These are phyloP conservation scores for Cryptococcus neoformans DNA, from an alignment of 1,284 basidiomycete genomes.

Conservation along the genomic window DNA sequence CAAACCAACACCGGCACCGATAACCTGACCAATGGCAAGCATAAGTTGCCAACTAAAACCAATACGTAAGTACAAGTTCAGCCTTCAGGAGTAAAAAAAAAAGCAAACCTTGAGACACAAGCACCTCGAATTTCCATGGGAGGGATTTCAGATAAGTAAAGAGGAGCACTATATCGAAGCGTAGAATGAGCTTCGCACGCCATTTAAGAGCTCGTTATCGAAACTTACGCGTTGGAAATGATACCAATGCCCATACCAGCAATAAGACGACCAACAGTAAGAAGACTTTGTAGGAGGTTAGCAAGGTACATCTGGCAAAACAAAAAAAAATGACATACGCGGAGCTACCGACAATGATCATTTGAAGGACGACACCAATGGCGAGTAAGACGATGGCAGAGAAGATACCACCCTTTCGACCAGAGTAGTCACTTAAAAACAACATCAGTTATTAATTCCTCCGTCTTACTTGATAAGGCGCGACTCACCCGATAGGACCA, in stretches of 20 bases:
- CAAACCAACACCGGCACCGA: constrained; percentile 50
- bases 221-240: constrained; percentile 37
- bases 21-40: constrained; percentile 52
- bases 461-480: neutral
- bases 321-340: constrained; percentile 12
- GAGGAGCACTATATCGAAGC: constrained; percentile 23
- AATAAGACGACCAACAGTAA: constrained; percentile 50
- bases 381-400: constrained; percentile 40
- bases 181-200: neutral
- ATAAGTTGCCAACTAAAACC: constrained; percentile 48
- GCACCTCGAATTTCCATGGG: constrained; percentile 51
- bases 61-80: neutral
- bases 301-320: constrained; percentile 5
- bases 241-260: constrained; percentile 51
- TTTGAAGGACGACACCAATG: constrained; percentile 49
- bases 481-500: constrained; percentile 41
- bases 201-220: constrained; percentile 5
- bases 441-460: neutral
- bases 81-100: neutral
- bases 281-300: constrained; percentile 19
- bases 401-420: constrained; percentile 48
- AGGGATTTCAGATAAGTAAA: constrained; percentile 52
- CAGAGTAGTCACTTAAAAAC: constrained; percentile 40
- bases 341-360: constrained; percentile 39
- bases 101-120: constrained; percentile 33